Conservation (phyloP, 495 filamentous ascomycete species). For the Aspergillus haitiensis region DNA sequence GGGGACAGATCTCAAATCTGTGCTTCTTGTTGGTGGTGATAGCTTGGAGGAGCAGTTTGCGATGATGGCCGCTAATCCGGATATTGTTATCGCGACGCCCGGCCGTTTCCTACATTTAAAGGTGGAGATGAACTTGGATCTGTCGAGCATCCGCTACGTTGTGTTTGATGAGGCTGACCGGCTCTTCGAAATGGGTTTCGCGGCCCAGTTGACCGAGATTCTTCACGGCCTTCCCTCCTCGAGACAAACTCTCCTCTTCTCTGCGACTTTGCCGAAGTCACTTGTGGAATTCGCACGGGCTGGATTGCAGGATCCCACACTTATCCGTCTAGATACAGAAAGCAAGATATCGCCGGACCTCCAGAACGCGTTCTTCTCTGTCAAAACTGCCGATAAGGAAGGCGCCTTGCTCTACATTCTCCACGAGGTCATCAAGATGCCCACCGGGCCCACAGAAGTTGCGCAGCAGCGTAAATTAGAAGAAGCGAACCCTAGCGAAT, state of each 20-base stretch:
- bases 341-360: constrained; percentile 94
- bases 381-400: constrained; percentile 92
- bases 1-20: constrained; percentile 85
- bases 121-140: constrained; percentile 88
- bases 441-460: constrained; percentile 66
- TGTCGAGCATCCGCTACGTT: constrained; percentile 83
- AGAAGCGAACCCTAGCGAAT: constrained; percentile 39
- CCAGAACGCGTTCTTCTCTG: constrained; percentile 86
- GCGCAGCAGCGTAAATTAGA: constrained; percentile 37
- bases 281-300: constrained; percentile 95
- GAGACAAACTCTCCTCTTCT: constrained; percentile 90
- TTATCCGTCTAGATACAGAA: constrained; percentile 88
- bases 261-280: constrained; percentile 88
- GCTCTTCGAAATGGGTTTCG: constrained; percentile 97
- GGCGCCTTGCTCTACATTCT: constrained; percentile 86
- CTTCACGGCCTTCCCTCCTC: constrained; percentile 78
- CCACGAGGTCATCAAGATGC: constrained; percentile 90
- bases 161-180: constrained; percentile 98
- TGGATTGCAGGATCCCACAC: constrained; percentile 82
- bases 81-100: constrained; percentile 94
- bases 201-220: constrained; percentile 89
- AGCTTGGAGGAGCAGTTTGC: constrained; percentile 94
- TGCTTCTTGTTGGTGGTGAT: constrained; percentile 91
- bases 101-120: constrained; percentile 94
- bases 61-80: constrained; percentile 89